Percentiles rank a stretch among this genome's conserved stretches.
phyloP scores from a whole-genome alignment of 345 rosid species.

The Ceriops decandra region DNA sequence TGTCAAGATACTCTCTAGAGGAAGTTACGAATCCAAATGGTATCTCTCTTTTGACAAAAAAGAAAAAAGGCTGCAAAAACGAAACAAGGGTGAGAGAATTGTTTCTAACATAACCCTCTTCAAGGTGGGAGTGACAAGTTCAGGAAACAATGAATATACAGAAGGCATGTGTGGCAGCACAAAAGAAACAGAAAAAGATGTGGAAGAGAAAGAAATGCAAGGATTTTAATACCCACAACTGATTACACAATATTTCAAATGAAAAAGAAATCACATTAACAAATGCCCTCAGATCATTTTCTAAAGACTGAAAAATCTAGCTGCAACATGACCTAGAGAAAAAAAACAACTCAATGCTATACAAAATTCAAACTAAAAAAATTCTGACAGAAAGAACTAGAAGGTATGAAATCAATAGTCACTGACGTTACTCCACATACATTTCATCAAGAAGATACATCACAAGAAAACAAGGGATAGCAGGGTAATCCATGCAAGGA shows the following conservation, averaged over 20 bases:
- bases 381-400: too few species aligned
- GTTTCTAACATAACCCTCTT: too few species aligned
- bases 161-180: too few species aligned
- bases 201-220: not conserved
- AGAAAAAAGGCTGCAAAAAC: too few species aligned
- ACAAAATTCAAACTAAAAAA: not conserved
- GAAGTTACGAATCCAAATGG: not conserved
- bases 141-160: too few species aligned
- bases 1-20: not conserved
- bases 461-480: not conserved
- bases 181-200: not conserved
- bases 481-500: too few species aligned
- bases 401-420: too few species aligned
- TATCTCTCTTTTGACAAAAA: too few species aligned
- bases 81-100: too few species aligned
- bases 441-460: not conserved
- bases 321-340: not conserved
- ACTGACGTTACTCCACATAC: not conserved
- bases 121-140: too few species aligned
- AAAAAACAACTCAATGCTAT: too few species aligned
- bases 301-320: not conserved
- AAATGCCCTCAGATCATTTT: not conserved
- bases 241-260: not conserved
- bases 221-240: not conserved
- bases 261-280: not conserved